Evolutionary conservation across 2,329 filamentous ascomycete genomes (phyloP).

Genomic region (Didymosphaeria variabile): DNA sequence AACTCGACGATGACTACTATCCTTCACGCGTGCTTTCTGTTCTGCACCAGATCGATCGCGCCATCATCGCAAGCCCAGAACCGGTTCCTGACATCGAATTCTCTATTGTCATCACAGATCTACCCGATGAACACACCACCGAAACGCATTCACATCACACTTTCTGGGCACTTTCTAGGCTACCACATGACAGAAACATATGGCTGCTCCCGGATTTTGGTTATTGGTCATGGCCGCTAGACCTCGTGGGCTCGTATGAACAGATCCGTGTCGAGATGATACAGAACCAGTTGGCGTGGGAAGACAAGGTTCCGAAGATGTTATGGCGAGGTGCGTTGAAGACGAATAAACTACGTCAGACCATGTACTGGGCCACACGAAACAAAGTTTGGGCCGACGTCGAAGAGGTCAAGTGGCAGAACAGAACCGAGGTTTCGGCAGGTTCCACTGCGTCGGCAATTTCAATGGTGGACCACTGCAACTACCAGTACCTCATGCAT

Average conservation of each 20-base stretch:
- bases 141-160: conserved; percentile 21
- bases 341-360: conserved; percentile 31
- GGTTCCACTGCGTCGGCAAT: conserved; percentile 16
- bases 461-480: conserved; percentile 32
- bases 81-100: conserved; percentile 62
- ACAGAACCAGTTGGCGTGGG: conserved; percentile 23
- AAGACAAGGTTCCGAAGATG: conserved; percentile 25
- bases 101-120: conserved; percentile 57
- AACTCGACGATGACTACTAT: conserved; percentile 28
- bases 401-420: conserved; percentile 26
- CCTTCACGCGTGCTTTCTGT: conserved; percentile 53
- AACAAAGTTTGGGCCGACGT: conserved; percentile 30
- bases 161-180: conserved; percentile 28
- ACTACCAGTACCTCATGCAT: conserved; percentile 55
- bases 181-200: conserved; percentile 21
- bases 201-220: conserved; percentile 39
- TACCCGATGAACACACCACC: conserved; percentile 17
- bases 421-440: conserved; percentile 18
- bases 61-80: conserved; percentile 60
- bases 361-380: conserved; percentile 19
- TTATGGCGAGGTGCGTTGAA: conserved; percentile 46
- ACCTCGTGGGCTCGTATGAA: conserved; percentile 25
- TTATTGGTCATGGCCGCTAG: conserved; percentile 33
- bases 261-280: conserved; percentile 24
- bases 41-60: conserved; percentile 63